Conservation (phyloP, 2,329 filamentous ascomycete genomes). For the Pseudopithomyces chartarum region DNA sequence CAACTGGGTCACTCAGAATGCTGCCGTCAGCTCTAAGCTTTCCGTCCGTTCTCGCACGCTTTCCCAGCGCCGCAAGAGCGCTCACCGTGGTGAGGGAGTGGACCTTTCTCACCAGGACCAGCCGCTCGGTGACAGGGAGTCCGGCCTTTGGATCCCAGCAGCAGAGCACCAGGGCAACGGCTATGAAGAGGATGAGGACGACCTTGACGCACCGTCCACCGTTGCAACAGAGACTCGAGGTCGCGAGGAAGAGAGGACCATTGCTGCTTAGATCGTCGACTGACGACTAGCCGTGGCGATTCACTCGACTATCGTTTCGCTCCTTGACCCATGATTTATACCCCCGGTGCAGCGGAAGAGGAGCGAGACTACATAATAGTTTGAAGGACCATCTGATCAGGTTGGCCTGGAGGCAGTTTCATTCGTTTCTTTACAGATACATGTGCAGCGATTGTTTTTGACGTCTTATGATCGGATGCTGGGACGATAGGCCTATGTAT, state of each 20-base stretch:
- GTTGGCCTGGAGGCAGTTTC: neutral
- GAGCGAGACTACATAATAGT: neutral
- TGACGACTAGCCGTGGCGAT: conserved; percentile 26
- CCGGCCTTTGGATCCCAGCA: conserved; percentile 79
- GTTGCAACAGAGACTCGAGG: conserved; percentile 50
- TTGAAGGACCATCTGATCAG: neutral
- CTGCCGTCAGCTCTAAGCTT: conserved; percentile 83
- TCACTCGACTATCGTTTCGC: conserved; percentile 29
- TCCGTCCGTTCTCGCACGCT: conserved; percentile 86
- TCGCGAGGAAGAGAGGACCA: conserved; percentile 52
- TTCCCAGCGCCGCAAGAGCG: conserved; percentile 75
- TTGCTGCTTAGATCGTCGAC: conserved; percentile 34
- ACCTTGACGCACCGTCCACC: conserved; percentile 53
- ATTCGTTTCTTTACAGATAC: neutral
- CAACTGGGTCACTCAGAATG: conserved; percentile 94
- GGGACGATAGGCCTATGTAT: neutral
- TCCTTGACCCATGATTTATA: conserved; percentile 38
- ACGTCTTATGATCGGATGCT: conserved; percentile 1
- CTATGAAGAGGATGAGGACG: conserved; percentile 69
- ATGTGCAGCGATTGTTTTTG: conserved; percentile 3
- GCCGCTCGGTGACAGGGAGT: conserved; percentile 70
- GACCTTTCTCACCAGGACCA: conserved; percentile 85
- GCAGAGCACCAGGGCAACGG: conserved; percentile 67
- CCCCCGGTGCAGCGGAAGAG: conserved; percentile 34
- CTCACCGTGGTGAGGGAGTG: conserved; percentile 69